A percentile compares a stretch with the other conserved stretches of the same genome.
Evolutionary conservation across 257 asterid genomes (phyloP).

Genomic region (Linderniella brevidens): DNA sequence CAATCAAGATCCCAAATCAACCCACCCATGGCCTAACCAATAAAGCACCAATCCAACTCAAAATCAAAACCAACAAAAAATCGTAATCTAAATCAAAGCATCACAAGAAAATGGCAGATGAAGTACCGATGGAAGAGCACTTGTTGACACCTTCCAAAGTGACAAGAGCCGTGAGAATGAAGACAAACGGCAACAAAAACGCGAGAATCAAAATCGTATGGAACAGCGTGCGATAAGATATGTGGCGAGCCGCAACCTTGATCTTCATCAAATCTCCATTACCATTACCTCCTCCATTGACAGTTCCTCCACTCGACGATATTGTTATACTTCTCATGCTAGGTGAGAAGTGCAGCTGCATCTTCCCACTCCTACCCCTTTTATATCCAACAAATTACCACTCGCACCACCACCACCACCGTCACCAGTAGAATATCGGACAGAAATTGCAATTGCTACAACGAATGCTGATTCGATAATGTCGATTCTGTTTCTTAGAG

Average conservation of each 20-base stretch:
- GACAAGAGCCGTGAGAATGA: constrained; percentile 58
- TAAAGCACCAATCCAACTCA: background rate
- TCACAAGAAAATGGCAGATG: background rate
- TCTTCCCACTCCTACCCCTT: constrained; percentile 5
- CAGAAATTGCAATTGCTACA: background rate
- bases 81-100: background rate
- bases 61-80: background rate
- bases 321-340: constrained; percentile 99
- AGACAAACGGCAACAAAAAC: constrained; percentile 59
- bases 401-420: constrained; percentile 8
- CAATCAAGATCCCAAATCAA: constrained; percentile 6
- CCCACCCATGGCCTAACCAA: background rate
- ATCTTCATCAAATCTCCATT: constrained; percentile 7
- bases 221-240: constrained; percentile 12
- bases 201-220: constrained; percentile 46
- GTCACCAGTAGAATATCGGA: background rate
- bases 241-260: constrained; percentile 6
- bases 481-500: background rate
- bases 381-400: constrained; percentile 6
- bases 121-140: constrained; percentile 61
- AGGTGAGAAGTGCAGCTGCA: constrained; percentile 97
- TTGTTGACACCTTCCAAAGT: constrained; percentile 80
- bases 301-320: constrained; percentile 32
- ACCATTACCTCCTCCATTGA: constrained; percentile 1
- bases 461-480: constrained; percentile 2